Conservation (phyloP, 129 eudicot genomes). For the Centaurea solstitialis region DNA sequence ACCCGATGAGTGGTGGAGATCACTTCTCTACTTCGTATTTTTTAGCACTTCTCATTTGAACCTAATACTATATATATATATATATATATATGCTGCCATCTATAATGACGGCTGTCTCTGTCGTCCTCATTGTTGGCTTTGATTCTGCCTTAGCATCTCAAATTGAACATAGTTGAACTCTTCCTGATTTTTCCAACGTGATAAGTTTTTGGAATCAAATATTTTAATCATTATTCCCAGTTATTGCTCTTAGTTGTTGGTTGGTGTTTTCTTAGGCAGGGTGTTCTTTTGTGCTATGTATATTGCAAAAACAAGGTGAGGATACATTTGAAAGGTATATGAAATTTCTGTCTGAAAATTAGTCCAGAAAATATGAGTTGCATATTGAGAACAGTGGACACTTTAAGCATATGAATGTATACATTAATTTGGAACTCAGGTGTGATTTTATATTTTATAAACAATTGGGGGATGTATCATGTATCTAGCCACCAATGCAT, state of each 20-base stretch:
- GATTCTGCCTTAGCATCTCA: not conserved
- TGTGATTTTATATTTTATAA: not conserved
- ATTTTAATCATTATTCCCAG: not conserved
- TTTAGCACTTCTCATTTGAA: no score
- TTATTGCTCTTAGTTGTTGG: not conserved
- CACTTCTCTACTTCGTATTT: no score
- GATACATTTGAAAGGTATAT: not conserved
- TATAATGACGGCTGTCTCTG: not conserved
- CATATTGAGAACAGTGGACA: not conserved
- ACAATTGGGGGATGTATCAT: not conserved
- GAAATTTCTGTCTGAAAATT: not conserved
- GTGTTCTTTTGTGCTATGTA: not conserved
- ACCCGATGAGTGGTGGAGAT: no score
- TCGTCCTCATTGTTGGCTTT: not conserved
- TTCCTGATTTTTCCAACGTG: not conserved
- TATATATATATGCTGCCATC: not conserved
- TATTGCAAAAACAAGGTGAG: not conserved
- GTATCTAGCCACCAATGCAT: constrained; percentile 4
- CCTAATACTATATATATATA: no score
- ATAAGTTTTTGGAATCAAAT: not conserved
- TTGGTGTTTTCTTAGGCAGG: not conserved
- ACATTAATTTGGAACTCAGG: not conserved
- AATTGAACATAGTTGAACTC: not conserved
- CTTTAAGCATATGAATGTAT: not conserved
- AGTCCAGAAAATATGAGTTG: not conserved